These are phyloP conservation scores for Phalaenopsis aphrodite DNA, from an alignment of 106 monocot species.

Conservation along the genomic window DNA sequence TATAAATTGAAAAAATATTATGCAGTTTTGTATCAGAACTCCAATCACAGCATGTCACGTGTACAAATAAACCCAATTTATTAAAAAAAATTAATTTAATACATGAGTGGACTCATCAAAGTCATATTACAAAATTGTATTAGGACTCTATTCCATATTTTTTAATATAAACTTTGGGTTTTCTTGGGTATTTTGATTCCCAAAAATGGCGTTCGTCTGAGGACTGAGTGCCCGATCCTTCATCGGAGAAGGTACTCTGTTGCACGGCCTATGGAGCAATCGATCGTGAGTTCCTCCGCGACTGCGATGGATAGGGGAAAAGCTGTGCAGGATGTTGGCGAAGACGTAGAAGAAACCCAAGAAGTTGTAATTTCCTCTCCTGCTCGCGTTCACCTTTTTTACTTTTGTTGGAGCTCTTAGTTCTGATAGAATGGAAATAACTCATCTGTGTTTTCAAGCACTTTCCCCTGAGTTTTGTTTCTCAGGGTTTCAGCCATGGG, in stretches of 20 bases:
- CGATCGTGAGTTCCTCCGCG: background rate
- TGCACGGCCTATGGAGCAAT: background rate
- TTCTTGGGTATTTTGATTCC: too few species aligned
- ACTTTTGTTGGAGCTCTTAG: background rate
- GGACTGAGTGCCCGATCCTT: background rate
- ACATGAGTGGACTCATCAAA: too few species aligned
- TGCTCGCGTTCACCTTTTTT: background rate
- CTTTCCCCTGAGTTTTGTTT: background rate
- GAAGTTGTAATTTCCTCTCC: slow-evolving; percentile 17
- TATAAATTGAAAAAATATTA: rapidly evolving
- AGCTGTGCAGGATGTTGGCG: slow-evolving; percentile 18
- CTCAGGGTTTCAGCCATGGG: background rate
- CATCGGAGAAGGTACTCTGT: background rate
- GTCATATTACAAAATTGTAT: too few species aligned
- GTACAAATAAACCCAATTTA: too few species aligned
- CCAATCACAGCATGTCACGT: too few species aligned
- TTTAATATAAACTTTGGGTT: too few species aligned
- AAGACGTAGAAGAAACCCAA: slow-evolving; percentile 27
- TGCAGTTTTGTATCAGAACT: too few species aligned
- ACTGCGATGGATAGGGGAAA: slow-evolving; percentile 2
- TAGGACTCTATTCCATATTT: too few species aligned
- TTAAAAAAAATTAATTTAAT: too few species aligned
- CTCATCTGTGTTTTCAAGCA: background rate
- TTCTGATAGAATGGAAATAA: background rate
- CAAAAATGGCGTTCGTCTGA: background rate